Conservation (phyloP, 306 rosid genomes). For the Gastrolobium villosum region DNA sequence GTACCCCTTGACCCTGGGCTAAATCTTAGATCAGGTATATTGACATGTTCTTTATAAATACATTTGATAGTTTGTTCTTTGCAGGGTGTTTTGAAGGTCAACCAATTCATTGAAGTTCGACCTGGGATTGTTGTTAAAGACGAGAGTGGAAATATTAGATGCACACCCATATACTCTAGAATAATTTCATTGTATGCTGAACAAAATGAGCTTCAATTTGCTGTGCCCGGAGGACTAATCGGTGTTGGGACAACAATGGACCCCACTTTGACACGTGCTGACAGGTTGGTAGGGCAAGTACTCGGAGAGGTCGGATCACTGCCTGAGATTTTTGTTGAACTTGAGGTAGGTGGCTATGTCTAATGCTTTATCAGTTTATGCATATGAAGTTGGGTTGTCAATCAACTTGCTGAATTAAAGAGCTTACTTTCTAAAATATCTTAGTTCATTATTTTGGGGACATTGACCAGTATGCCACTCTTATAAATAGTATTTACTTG, state of each 20-base stretch:
- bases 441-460: not conserved
- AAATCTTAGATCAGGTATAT: constrained; percentile 15
- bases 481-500: too few species aligned
- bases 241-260: constrained; percentile 99
- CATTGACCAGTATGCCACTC: too few species aligned
- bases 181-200: constrained; percentile 91
- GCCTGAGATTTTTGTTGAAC: constrained; percentile 88
- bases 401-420: constrained; percentile 1
- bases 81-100: constrained; percentile 94
- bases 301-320: constrained; percentile 98
- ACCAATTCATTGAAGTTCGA: constrained; percentile 96
- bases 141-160: constrained; percentile 84
- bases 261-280: constrained; percentile 97
- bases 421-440: not conserved
- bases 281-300: constrained; percentile 96
- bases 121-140: constrained; percentile 98
- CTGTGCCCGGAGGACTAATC: constrained; percentile 96
- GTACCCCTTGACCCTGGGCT: not conserved
- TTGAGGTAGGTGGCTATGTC: constrained; percentile 69
- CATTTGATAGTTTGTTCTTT: constrained; percentile 44
- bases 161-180: constrained; percentile 97
- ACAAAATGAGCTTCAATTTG: constrained; percentile 94
- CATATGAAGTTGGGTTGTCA: not conserved
- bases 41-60: not conserved
- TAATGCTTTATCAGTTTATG: constrained; percentile 11